phyloP scores from a whole-genome alignment of 2,329 filamentous ascomycete genomes.

The Ilyonectria sp. region DNA sequence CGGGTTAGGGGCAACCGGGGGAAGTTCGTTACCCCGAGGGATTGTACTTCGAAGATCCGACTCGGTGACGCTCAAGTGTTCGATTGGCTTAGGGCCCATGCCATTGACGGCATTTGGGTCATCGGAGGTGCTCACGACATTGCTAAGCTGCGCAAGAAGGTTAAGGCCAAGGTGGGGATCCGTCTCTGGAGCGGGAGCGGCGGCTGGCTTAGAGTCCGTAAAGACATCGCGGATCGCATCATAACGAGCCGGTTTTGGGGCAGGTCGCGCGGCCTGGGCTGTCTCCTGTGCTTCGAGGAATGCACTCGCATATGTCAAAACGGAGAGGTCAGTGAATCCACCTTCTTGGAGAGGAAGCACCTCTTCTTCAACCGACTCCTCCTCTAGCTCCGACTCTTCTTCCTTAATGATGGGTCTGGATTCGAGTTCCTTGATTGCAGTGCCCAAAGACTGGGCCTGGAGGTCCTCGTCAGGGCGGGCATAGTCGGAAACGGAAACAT shows the following conservation, averaged over 20 bases:
- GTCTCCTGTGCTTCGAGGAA: conserved; percentile 50
- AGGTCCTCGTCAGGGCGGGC: conserved; percentile 53
- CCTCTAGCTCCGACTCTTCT: conserved; percentile 47
- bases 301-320: conserved; percentile 52
- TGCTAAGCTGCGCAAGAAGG: conserved; percentile 55
- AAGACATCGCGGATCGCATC: conserved; percentile 61
- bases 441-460: conserved; percentile 54
- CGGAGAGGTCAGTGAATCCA: conserved; percentile 50
- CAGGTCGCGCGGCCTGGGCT: conserved; percentile 44
- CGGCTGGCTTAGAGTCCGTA: conserved; percentile 53
- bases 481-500: conserved; percentile 53
- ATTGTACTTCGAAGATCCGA: conserved; percentile 39
- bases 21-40: conserved; percentile 44
- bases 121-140: conserved; percentile 48
- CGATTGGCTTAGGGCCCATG: conserved; percentile 10
- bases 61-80: conserved; percentile 1
- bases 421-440: conserved; percentile 53
- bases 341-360: conserved; percentile 41
- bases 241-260: conserved; percentile 53
- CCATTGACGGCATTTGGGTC: conserved; percentile 36
- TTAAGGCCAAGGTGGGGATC: conserved; percentile 49
- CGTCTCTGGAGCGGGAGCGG: conserved; percentile 44
- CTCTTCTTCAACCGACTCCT: conserved; percentile 44
- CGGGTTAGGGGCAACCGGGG: conserved; percentile 41
- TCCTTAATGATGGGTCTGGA: conserved; percentile 48